Evolutionary conservation across 2,329 filamentous ascomycete species (phyloP).

Genomic region (Phialophora verrucosa): DNA sequence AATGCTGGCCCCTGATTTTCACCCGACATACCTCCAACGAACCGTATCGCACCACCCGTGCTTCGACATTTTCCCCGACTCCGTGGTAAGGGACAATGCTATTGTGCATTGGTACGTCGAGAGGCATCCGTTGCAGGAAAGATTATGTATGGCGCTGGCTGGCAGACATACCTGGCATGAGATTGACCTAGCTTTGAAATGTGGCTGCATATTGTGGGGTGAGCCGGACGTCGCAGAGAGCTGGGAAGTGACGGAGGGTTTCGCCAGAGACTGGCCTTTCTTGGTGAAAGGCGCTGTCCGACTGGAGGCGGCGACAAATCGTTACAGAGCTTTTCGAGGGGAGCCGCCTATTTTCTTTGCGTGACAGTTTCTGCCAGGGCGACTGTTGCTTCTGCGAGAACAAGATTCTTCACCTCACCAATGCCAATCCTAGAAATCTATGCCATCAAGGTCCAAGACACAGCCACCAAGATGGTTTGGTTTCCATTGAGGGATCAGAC

Average conservation of each 20-base stretch:
- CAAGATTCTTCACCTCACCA: not conserved
- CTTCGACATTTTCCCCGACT: conserved; percentile 47
- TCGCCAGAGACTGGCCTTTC: conserved; percentile 47
- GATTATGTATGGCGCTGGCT: conserved; percentile 25
- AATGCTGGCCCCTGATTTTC: conserved; percentile 42
- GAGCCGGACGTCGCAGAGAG: conserved; percentile 43
- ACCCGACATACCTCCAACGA: conserved; percentile 49
- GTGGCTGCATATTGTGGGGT: conserved; percentile 47
- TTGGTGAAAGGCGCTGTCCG: conserved; percentile 45
- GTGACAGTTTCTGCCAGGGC: not conserved
- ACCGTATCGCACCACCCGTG: conserved; percentile 50
- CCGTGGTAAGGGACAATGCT: conserved; percentile 49
- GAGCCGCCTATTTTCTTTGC: conserved; percentile 40
- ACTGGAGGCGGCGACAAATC: conserved; percentile 46
- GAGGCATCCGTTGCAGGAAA: conserved; percentile 11
- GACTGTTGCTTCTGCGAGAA: not conserved
- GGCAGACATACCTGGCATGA: conserved; percentile 30
- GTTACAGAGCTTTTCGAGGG: conserved; percentile 45
- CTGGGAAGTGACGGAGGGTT: conserved; percentile 50
- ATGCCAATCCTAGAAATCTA: not conserved
- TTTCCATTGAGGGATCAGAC: not conserved
- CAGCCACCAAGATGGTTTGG: not conserved
- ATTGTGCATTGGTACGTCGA: conserved; percentile 21
- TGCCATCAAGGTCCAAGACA: not conserved
- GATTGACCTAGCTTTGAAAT: conserved; percentile 22